Base-by-base conservation (phyloP, 768 basidiomycete genomes). In the Xerocomellus chrysenteron region DNA sequence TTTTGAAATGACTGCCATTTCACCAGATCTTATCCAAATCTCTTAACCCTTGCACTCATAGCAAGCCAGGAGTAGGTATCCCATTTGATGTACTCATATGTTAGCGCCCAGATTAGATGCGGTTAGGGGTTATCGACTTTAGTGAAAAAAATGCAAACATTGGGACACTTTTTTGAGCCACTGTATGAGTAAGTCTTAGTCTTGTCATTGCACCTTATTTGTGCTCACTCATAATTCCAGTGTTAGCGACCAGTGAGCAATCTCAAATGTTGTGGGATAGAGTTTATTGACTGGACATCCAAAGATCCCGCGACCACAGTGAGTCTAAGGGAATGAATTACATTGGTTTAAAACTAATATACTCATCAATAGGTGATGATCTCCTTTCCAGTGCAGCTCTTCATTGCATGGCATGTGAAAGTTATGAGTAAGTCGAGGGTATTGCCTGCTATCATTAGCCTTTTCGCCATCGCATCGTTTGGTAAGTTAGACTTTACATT, bases 241-340 rank as follows among this genome's bases (percentile, higher is more conserved):
- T 65, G 63, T 4, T 65, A 2, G 2, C 28, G 17, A 32, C 63
- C 0, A 40, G 63, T 65, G 39, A 61, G 63, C 19, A 2, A 17
- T 46, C 40, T 44, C 21, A 8, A 26, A 30, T 30, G 10, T 16
- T 2, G 10, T 51, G 4, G 1, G 12, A 19, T 9, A 47, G 2
- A 21, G 12, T 32, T 26, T 3, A 26, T 36, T 58, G 42, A 57
- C 49, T 4, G n/a, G 1, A 39, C 10, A 21, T 58, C 5, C 14
- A 5, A 56, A 80, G 81, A 79, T 61, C 80, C 81, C 5, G 68
- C 75, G 0, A 63, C 76, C 60, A 82, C 80, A 13, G 79, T 80
- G 19, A 58, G 71, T 58, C 8, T 24, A 6, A 4, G 40, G 12
- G 32, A 13, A 45, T 19, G 1, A 13, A 2, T 1, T 10, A 1